Base-by-base conservation (phyloP, 2,329 filamentous ascomycete genomes). In the Thielaviopsis euricoi region DNA sequence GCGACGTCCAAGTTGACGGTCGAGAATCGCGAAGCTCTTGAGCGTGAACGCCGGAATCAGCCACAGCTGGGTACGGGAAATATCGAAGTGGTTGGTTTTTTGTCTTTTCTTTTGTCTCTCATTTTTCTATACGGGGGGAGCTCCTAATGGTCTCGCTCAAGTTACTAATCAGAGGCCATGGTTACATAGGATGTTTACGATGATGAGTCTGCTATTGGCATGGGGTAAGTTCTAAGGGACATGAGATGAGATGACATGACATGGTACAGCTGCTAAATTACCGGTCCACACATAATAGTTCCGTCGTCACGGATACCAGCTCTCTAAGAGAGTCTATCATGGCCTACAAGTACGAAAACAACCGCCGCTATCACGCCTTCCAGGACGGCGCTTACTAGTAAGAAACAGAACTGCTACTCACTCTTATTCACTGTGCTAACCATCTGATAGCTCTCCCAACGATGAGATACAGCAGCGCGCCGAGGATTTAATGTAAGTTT, bases 361-460 rank as follows among this genome's bases (percentile, higher is more conserved):
- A 74, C 2, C 69, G 75, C 0, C 67, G 74, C 2, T 78, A 78
- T 51, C 73, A 76, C 60, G 70, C 68, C 33, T 74, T 71, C 61
- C 69, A 71, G 40, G 70, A 74, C 19, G 76, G 74, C 7, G 64
- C 68, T 12, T 72, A 73, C 56, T 61, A 58, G 59, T 61, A 43
- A 53, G 37, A 43, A n/a, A 43, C 26, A 2, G 21, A n/a, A n/a
- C n/a, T n/a, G n/a, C n/a, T n/a, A n/a, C n/a, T n/a, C n/a, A n/a
- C n/a, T n/a, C n/a, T n/a, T n/a, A n/a, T n/a, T n/a, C n/a, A n/a
- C n/a, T 43, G 7, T n/a, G 17, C 33, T 22, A 60, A 52, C 9
- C 22, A 3, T 21, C 17, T 15, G 6, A 10, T 19, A 67, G 65
- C 65, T 65, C 61, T 0, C 65, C 66, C 0, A 67, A 67, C 25